A percentile compares a stretch with the other conserved stretches of the same genome.
Evolutionary conservation across 2,329 filamentous ascomycete genomes (phyloP).

Genomic region (Arthrinium phaeospermum): DNA sequence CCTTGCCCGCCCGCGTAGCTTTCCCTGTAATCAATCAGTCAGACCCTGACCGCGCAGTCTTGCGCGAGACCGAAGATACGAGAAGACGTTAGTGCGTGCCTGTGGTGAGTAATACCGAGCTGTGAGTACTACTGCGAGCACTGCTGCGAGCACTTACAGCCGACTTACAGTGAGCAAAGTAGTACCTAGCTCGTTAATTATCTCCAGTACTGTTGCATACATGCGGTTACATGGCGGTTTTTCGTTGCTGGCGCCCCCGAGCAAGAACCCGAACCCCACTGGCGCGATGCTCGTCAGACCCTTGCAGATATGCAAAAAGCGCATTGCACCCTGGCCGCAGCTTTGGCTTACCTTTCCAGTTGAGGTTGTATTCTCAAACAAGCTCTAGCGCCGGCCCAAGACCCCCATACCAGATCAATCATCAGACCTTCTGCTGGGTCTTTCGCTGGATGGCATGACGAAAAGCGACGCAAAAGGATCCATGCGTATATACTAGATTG

Average conservation of each 20-base stretch:
- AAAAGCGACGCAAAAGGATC: neutral
- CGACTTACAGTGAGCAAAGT: neutral
- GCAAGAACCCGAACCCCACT: neutral
- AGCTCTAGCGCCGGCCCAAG: constrained; percentile 5
- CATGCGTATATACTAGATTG: neutral
- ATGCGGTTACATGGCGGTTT: neutral
- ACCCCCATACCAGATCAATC: neutral
- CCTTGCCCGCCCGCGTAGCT: neutral
- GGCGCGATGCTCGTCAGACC: neutral
- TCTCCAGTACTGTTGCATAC: neutral
- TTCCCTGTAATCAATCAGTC: neutral
- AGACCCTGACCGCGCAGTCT: neutral
- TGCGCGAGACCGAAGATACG: neutral
- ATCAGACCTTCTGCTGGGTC: neutral
- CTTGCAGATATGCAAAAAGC: neutral
- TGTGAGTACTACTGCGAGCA: neutral
- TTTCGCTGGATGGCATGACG: neutral
- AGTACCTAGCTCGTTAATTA: neutral
- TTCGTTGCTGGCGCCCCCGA: constrained; percentile 9
- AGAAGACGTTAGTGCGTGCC: neutral
- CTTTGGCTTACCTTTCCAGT: neutral
- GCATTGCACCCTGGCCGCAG: neutral
- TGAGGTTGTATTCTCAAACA: neutral
- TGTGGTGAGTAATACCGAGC: no score
- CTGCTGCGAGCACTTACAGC: neutral